Conservation (phyloP, 768 basidiomycete species). For the Macrolepiota albuminosa region DNA sequence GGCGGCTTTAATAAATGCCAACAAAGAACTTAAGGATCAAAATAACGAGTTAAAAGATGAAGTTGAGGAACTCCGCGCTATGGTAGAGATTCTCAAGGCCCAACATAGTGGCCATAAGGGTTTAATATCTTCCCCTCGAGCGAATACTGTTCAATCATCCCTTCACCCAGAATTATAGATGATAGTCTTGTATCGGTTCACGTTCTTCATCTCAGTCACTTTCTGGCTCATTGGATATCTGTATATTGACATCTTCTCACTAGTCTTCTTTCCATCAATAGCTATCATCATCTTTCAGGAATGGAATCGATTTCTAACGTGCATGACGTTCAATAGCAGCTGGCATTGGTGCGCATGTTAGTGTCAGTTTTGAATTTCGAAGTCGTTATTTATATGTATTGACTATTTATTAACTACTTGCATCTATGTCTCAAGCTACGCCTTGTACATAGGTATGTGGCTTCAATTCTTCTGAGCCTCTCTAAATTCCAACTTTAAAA, state of each 20-base stretch:
- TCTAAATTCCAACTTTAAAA: too few relatives aligned
- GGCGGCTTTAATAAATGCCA: conserved; percentile 39
- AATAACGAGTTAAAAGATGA: conserved; percentile 45
- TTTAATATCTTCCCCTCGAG: not conserved
- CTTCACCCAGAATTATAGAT: not conserved
- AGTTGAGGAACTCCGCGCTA: conserved; percentile 60
- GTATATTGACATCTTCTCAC: not conserved
- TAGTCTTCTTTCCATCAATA: not conserved
- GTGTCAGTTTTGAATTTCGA: not conserved
- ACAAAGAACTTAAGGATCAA: conserved; percentile 50
- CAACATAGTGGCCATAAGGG: conserved; percentile 38
- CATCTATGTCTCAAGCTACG: too few relatives aligned
- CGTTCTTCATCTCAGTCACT: not conserved
- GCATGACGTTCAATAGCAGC: not conserved
- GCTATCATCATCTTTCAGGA: not conserved
- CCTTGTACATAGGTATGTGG: too few relatives aligned
- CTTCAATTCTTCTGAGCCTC: too few relatives aligned
- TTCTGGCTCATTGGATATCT: not conserved
- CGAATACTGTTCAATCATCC: not conserved
- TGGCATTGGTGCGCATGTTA: not conserved
- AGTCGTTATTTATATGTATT: too few relatives aligned
- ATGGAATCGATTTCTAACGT: not conserved
- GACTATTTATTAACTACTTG: too few relatives aligned
- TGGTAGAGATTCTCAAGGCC: conserved; percentile 62
- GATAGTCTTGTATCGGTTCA: not conserved